Evolutionary conservation across 768 basidiomycete genomes (phyloP).

Genomic region (Lyophyllum decastes): DNA sequence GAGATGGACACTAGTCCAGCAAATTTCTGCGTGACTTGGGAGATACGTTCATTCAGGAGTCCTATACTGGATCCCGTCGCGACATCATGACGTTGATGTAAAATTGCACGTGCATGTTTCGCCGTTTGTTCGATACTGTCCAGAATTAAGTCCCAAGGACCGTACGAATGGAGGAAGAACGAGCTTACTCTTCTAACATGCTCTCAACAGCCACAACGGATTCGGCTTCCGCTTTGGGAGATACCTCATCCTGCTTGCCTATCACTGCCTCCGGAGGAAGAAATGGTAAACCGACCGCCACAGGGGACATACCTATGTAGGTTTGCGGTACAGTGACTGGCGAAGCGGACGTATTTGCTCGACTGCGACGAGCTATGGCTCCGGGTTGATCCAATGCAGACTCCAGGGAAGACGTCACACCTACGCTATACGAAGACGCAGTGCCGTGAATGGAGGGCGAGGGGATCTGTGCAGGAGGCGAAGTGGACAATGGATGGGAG

Average conservation of each 20-base stretch:
- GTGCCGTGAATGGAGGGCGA: conserved; percentile 39
- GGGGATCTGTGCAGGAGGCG: conserved; percentile 36
- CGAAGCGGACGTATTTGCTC: conserved; percentile 38
- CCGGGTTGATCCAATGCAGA: conserved; percentile 42
- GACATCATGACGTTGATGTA: conserved; percentile 41
- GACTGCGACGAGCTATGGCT: conserved; percentile 34
- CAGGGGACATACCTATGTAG: conserved; percentile 26
- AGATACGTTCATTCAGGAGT: conserved; percentile 56
- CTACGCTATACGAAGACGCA: conserved; percentile 37
- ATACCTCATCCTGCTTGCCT: conserved; percentile 24
- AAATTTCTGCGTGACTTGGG: conserved; percentile 56
- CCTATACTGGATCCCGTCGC: conserved; percentile 54
- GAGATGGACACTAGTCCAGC: conserved; percentile 37
- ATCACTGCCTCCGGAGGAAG: conserved; percentile 16
- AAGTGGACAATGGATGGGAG: conserved; percentile 32
- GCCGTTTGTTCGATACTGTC: conserved; percentile 63
- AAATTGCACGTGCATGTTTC: conserved; percentile 54
- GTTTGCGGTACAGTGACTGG: conserved; percentile 16
- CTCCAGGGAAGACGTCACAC: conserved; percentile 45
- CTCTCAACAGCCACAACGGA: conserved; percentile 45
- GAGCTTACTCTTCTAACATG: conserved; percentile 56
- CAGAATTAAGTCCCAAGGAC: conserved; percentile 17
- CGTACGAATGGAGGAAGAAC: conserved; percentile 7
- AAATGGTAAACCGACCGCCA: conserved; percentile 20
- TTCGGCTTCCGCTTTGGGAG: conserved; percentile 25